Base-by-base conservation (phyloP, 164 flowering plant genomes). In the Magnolia sinica region DNA sequence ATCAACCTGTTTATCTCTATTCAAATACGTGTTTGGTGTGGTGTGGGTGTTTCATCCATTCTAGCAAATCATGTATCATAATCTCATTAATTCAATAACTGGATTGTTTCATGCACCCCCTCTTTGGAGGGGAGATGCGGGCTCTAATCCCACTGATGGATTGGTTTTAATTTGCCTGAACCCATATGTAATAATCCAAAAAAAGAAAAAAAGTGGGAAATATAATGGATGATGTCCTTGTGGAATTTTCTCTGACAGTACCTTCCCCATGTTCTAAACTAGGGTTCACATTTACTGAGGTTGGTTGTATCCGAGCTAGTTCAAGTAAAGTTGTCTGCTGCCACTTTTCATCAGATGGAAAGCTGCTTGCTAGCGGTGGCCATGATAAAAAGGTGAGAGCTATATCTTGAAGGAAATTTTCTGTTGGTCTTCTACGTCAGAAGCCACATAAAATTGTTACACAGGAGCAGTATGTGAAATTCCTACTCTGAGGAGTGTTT, bases 281-380 rank as follows among this genome's bases (percentile, higher is more conserved):
- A 96, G 98, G 93, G 50, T 94, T 91, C 80, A 78, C 93, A 68
- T 96, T 96, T 76, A 85, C 79, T 6, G 98, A 94, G 80, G 85
- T 94, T 49, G 81, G 72, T 78, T 82, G 82, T 77, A 80, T 88
- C 68, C 87, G 89, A 75, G 97, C 98, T 65, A 96, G 97, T 84
- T 58, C 87, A 19, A 89, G 85, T 82, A 96, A 96, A 82, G 97
- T 96, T 70, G 81, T 77, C 10, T 91, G 94, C 77, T 96, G 99
- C 83, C 98, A 96, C 80, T 96, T 96, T 82, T 96, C 99, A 73
- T 89, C 98, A 16, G 98, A 96, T 85, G 99, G 99, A 49, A 96
- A 94, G 77, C 81, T 96, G 73, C 93, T 96, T 83, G 99, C 96
- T 29, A 92, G 85, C 85, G 99, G 95, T 73, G 97, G 99, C 76